Evolutionary conservation across 2,329 filamentous ascomycete species (phyloP).

Genomic region (Lecanicillium sp.): DNA sequence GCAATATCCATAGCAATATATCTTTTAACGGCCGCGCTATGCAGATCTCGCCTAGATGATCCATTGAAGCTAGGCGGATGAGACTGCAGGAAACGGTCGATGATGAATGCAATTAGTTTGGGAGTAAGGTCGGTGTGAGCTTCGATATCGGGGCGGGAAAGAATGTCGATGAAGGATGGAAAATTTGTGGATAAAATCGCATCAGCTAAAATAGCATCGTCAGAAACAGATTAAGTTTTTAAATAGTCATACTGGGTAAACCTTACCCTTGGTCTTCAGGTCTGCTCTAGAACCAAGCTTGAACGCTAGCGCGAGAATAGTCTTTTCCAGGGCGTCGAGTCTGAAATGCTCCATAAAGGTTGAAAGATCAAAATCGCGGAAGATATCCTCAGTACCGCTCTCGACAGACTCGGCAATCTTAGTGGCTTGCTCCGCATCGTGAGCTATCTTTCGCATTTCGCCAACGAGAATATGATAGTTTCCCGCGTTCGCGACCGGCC

Average conservation of each 20-base stretch:
- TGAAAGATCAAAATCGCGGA: conserved; percentile 92
- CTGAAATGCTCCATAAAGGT: conserved; percentile 96
- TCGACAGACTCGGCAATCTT: conserved; percentile 94
- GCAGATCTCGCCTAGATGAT: conserved; percentile 60
- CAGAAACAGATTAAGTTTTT: conserved; percentile 38
- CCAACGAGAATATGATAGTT: conserved; percentile 75
- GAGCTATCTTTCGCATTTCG: conserved; percentile 80
- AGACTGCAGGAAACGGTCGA: conserved; percentile 81
- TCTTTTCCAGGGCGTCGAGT: conserved; percentile 80
- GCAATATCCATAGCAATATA: conserved; percentile 56
- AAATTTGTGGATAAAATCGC: conserved; percentile 80
- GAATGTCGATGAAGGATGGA: conserved; percentile 65
- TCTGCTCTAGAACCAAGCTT: conserved; percentile 74
- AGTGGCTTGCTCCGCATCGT: conserved; percentile 71
- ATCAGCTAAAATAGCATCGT: conserved; percentile 58
- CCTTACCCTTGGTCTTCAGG: conserved; percentile 78
- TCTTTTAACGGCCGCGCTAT: conserved; percentile 57
- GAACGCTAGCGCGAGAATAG: conserved; percentile 80
- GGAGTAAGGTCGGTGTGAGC: conserved; percentile 59
- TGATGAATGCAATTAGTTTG: conserved; percentile 66
- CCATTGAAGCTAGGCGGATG: conserved; percentile 81
- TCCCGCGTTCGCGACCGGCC: conserved; percentile 65
- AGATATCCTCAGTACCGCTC: conserved; percentile 82
- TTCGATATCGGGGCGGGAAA: conserved; percentile 56
- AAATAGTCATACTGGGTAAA: conserved; percentile 10